Conservation (phyloP, 164 flowering plant species). For the Kalanchoe fedtschenkoi region DNA sequence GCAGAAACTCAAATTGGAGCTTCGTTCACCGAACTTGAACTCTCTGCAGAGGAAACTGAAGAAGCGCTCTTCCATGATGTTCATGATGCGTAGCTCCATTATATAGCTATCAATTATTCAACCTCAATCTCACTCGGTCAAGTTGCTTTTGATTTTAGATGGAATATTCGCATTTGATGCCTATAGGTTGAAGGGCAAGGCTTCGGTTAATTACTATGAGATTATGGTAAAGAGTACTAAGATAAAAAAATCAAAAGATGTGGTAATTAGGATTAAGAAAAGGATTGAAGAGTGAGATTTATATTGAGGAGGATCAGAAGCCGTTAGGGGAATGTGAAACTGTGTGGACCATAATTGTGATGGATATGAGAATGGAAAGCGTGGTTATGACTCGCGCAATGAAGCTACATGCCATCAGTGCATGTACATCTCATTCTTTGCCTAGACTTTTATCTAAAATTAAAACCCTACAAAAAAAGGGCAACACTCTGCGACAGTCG, state of each 20-base stretch:
- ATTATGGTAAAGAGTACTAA: not conserved
- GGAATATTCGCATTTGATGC: not conserved
- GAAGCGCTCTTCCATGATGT: not conserved
- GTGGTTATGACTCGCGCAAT: slow-evolving; percentile 15
- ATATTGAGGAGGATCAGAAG: slow-evolving; percentile 22
- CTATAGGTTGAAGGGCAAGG: slow-evolving; percentile 17
- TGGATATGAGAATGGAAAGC: slow-evolving; percentile 23
- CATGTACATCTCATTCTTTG: no score
- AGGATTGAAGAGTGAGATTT: slow-evolving; percentile 21
- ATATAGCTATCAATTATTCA: not conserved
- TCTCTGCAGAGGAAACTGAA: slow-evolving; percentile 6
- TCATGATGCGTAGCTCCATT: not conserved
- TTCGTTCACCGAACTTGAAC: slow-evolving; percentile 2
- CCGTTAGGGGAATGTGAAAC: slow-evolving; percentile 17
- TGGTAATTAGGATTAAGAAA: slow-evolving; percentile 9
- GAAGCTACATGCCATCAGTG: slow-evolving; percentile 27
- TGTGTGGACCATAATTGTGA: slow-evolving; percentile 14
- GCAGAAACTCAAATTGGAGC: slow-evolving; percentile 13
- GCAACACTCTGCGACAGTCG: no score
- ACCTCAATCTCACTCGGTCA: no score
- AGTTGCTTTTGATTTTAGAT: not conserved
- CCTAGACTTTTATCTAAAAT: no score
- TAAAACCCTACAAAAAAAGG: no score
- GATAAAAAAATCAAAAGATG: not conserved
- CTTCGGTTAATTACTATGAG: slow-evolving; percentile 16